Evolutionary conservation across 1,139 yeast species (phyloP), one percentile per base, ranked within the genome.

Genomic region (Hyphopichia khmerensis): DNA sequence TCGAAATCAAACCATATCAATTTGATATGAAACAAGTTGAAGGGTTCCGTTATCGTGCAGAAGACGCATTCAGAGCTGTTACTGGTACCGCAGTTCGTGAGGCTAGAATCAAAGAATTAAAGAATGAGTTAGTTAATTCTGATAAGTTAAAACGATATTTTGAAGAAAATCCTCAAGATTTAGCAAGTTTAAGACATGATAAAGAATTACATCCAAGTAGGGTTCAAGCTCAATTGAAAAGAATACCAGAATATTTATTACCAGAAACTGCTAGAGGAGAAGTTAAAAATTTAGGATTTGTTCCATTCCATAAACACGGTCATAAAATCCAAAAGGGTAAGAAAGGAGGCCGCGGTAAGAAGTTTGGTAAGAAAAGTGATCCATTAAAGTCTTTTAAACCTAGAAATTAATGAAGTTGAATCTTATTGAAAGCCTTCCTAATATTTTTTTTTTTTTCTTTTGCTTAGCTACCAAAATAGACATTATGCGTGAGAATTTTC

Each of bases 131-230:
- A 61, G 72, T 95, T 48, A 82, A 91, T 36, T 87, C 95, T 51
- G 97, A 90, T 49, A 90, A 89, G 58, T 77, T 95, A 59, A 90
- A 90, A 65, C 80, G 97, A 57, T 96, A 90, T 67, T 95, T 95
- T 59, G 97, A 93, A 65, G 99, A 93, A 59, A 93, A 93, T 61
- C 99, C 99, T n/a, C 95, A 89, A 57, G 99, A 95, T 65, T 75
- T 93, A 57, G 82, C 82, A 13, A 82, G 86, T 41, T 79, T 93
- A 61, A 84, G 97, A 61, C 99, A 93, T 59, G 99, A 93, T 61
- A 87, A 84, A 56, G 96, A 87, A 52, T 63, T 88, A 45, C 96
- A 91, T 57, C 84, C 95, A 10, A 73, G 93, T 2, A 79, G 95
- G 61, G 80, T 84, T 8, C 97, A 91, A 64, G 67, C 82, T 16